Evolutionary conservation across 441 rosid species (phyloP), one percentile per base, ranked within the genome.

Genomic region (Adansonia rubrostipa): DNA sequence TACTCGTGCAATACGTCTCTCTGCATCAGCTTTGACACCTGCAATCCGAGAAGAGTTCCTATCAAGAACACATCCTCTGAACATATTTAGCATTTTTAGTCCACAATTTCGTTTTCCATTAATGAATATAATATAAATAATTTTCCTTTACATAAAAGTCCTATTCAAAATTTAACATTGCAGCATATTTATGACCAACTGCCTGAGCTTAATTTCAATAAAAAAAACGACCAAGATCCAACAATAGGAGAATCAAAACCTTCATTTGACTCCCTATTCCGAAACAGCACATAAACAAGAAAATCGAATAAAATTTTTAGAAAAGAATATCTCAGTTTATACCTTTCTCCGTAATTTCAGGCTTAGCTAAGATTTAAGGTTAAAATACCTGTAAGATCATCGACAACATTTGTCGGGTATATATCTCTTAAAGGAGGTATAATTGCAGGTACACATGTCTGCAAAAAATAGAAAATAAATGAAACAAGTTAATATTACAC

Each of bases 401-500:
- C 93, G 70, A 81, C 88, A 19, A 85, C 87, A 83, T 89, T 94
- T 70, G 87, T 78, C 0, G 93, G 96, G 85, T 96, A 96, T 81
- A 96, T 82, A 33, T 87, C 91, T 80, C 80, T 86, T 2, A 96
- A 81, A 62, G 99, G 98, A 71, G 99, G 99, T n/a, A 96, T 84
- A 78, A 96, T 91, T 28, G 97, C 85, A 57, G 99, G 98, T 11
- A 76, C 89, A 73, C 98, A 94, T 11, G 99, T 96, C 99, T 96
- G 88, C 66, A 81, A 81, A 57, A 78, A 77, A 78, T 68, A 66
- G 54, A 63, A 60, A 45, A 75, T 54, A 22, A 57, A 48, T 50
- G 20, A 17, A 76, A 17, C 1, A 13, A n/a, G 40, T 36, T 5
- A 36, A 36, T 36, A 36, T 8, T 17, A 64, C 11, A 64, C 2